Conservation (phyloP, 2,329 filamentous ascomycete species). For the Sarocladium strictum region DNA sequence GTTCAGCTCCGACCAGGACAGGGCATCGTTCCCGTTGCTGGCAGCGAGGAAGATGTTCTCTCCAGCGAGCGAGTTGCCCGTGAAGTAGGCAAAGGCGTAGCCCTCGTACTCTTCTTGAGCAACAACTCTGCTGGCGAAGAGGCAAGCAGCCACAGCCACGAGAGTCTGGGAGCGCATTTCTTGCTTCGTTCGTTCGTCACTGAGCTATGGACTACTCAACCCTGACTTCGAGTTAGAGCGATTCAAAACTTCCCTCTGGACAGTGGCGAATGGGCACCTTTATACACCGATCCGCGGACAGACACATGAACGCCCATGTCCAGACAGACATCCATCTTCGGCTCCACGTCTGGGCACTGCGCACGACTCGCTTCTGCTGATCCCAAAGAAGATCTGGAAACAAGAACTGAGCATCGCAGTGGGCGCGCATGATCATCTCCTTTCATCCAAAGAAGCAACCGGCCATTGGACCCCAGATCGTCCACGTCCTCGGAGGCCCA, state of each 20-base stretch:
- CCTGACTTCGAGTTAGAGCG: no score
- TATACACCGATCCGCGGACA: no score
- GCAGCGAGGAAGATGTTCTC: constrained; percentile 49
- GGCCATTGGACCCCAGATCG: no score
- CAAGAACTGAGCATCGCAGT: no score
- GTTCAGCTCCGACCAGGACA: constrained; percentile 45
- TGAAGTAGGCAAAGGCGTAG: constrained; percentile 49
- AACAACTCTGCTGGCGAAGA: background rate
- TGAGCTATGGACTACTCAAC: no score
- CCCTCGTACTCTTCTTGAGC: constrained; percentile 28
- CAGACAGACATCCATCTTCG: no score
- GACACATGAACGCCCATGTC: no score
- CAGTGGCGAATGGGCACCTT: no score
- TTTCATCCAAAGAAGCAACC: background rate
- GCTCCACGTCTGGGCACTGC: no score
- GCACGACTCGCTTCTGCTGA: background rate
- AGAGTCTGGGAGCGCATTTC: background rate
- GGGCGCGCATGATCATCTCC: background rate
- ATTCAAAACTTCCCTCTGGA: no score
- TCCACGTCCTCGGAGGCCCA: background rate
- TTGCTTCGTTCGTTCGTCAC: no score
- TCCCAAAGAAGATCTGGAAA: no score
- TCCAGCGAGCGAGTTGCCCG: constrained; percentile 30
- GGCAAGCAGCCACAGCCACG: background rate
- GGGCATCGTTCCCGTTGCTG: constrained; percentile 45